These are phyloP conservation scores for Cordyceps sp. DNA, from an alignment of 2,329 filamentous ascomycete species.

Conservation along the genomic window DNA sequence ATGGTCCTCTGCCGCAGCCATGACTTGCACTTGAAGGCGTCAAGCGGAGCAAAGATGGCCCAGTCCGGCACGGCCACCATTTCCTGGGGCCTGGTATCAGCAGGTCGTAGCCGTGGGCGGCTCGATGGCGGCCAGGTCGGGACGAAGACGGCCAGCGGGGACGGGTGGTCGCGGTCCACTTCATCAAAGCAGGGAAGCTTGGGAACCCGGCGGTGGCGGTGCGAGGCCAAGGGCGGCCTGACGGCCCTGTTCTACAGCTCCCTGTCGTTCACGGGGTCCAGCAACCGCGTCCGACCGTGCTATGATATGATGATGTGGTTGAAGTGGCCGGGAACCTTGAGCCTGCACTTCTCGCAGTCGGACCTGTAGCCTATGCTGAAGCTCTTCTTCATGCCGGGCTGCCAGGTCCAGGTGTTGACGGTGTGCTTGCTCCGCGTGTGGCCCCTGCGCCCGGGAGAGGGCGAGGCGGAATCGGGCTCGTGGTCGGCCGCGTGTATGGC, in stretches of 20 bases:
- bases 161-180: no score
- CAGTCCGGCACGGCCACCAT: no score
- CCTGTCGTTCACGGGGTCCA: constrained; percentile 8
- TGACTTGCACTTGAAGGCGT: no score
- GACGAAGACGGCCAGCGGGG: no score
- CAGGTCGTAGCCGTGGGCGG: no score
- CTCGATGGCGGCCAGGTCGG: no score
- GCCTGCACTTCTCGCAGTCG: constrained; percentile 63
- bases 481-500: constrained; percentile 9
- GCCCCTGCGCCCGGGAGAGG: constrained; percentile 33
- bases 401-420: constrained; percentile 41
- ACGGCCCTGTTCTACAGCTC: constrained; percentile 11
- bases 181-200: no score
- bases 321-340: constrained; percentile 63
- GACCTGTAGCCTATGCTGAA: constrained; percentile 66
- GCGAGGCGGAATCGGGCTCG: constrained; percentile 20
- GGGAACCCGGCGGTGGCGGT: no score
- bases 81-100: no score
- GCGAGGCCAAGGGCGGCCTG: no score
- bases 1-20: no score
- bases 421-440: constrained; percentile 43
- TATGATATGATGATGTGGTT: constrained; percentile 61
- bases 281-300: constrained; percentile 12
- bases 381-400: constrained; percentile 49
- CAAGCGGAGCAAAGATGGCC: no score